phyloP scores from a whole-genome alignment of 2,329 filamentous ascomycete genomes.

The Cytospora schulzeri region DNA sequence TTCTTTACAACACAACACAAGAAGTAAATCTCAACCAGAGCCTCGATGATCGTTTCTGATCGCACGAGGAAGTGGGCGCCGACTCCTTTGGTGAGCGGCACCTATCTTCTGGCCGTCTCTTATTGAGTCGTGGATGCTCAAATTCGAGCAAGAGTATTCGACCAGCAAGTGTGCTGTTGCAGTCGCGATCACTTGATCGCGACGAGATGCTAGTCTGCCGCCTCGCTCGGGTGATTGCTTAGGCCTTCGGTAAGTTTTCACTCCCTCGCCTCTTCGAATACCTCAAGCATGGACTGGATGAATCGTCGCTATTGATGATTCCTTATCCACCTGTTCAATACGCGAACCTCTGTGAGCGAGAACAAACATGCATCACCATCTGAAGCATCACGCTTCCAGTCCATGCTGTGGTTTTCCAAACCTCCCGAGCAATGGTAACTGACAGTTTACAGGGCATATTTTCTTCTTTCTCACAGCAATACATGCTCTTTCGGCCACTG shows the following conservation, averaged over 20 bases:
- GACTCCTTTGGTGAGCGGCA: neutral
- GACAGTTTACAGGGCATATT: constrained; percentile 11
- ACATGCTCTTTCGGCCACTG: neutral
- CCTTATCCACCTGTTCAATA: constrained; percentile 56
- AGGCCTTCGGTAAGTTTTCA: constrained; percentile 14
- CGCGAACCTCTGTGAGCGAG: constrained; percentile 62
- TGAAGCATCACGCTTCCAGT: constrained; percentile 49
- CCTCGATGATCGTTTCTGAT: neutral
- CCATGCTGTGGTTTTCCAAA: constrained; percentile 24
- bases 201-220: neutral
- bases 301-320: constrained; percentile 54
- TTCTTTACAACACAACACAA: constrained; percentile 19
- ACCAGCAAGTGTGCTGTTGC: constrained; percentile 19
- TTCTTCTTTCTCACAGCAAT: neutral
- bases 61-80: neutral
- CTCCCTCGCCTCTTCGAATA: neutral
- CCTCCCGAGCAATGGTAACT: constrained; percentile 15
- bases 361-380: constrained; percentile 80
- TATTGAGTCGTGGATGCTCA: neutral
- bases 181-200: constrained; percentile 16
- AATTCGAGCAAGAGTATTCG: neutral
- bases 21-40: neutral
- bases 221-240: neutral
- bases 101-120: neutral
- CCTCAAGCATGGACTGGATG: constrained; percentile 23